These are phyloP conservation scores for Lasiosphaeria miniovina DNA, from an alignment of 495 filamentous ascomycete species.

Conservation along the genomic window DNA sequence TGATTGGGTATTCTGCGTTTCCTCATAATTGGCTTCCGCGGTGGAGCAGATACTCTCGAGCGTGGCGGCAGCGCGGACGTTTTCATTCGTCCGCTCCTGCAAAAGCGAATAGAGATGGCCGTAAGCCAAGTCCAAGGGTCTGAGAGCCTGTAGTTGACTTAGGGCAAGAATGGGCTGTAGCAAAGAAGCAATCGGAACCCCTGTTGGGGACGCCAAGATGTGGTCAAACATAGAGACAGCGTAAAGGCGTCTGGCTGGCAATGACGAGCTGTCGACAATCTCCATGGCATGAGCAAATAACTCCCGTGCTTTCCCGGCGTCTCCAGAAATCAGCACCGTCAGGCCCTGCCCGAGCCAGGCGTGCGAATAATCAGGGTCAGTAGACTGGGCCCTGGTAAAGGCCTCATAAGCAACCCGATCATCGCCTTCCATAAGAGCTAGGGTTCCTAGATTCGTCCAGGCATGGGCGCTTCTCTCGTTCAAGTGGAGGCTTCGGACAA, in stretches of 20 bases:
- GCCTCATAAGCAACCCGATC: conserved; percentile 78
- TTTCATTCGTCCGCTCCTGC: conserved; percentile 72
- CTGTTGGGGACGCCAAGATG: conserved; percentile 52
- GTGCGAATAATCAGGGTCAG: conserved; percentile 85
- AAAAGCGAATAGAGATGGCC: conserved; percentile 78
- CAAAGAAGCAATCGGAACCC: conserved; percentile 57
- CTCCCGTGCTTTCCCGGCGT: conserved; percentile 68
- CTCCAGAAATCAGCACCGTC: conserved; percentile 70
- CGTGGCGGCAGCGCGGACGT: conserved; percentile 58
- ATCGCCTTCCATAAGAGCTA: conserved; percentile 84
- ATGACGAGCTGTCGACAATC: conserved; percentile 72
- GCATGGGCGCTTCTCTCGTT: conserved; percentile 78
- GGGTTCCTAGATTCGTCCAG: conserved; percentile 87
- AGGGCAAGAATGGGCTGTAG: conserved; percentile 81
- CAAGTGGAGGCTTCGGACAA: conserved; percentile 89
- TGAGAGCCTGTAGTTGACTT: conserved; percentile 68
- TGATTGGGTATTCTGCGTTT: conserved; percentile 67
- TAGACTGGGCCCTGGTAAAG: conserved; percentile 87
- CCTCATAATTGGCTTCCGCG: conserved; percentile 79
- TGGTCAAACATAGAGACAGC: conserved; percentile 75
- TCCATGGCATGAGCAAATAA: conserved; percentile 96
- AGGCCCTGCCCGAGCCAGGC: conserved; percentile 95
- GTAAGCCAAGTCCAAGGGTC: conserved; percentile 62
- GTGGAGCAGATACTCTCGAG: conserved; percentile 62
- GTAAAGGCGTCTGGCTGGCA: conserved; percentile 71